Percentiles rank a stretch among this genome's conserved stretches.
phyloP scores from a whole-genome alignment of 768 basidiomycete genomes.

The Amyloporia xantha region DNA sequence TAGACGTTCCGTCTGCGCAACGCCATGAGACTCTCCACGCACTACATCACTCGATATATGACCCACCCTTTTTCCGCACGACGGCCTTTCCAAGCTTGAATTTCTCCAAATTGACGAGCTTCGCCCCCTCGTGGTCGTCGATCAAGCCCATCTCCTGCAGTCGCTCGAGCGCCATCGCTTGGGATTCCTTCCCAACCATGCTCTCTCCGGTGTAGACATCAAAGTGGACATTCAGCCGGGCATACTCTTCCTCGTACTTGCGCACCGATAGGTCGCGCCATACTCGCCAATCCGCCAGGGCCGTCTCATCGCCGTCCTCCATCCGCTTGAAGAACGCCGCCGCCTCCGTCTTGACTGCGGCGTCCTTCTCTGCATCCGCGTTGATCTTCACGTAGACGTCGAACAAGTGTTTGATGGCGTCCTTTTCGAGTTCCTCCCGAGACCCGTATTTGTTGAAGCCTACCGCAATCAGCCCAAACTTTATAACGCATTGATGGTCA shows the following conservation, averaged over 20 bases:
- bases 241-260: constrained; percentile 86
- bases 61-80: constrained; percentile 76
- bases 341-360: constrained; percentile 66
- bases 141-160: constrained; percentile 71
- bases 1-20: constrained; percentile 71
- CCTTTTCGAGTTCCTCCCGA: constrained; percentile 71
- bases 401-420: constrained; percentile 93
- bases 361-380: constrained; percentile 70
- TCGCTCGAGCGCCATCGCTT: constrained; percentile 61
- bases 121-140: constrained; percentile 71
- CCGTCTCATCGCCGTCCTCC: constrained; percentile 86
- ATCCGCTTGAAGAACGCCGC: constrained; percentile 89
- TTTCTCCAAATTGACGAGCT: constrained; percentile 80
- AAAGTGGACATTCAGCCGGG: constrained; percentile 82
- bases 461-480: constrained; percentile 85
- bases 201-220: constrained; percentile 93
- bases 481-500: too few species aligned
- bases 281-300: constrained; percentile 81
- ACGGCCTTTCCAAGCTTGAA: constrained; percentile 92
- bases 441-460: constrained; percentile 92
- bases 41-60: not conserved
- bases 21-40: not conserved
- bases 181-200: constrained; percentile 64
- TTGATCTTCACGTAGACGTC: constrained; percentile 94
- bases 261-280: constrained; percentile 91